phyloP scores from a whole-genome alignment of 2,329 filamentous ascomycete genomes.

The Aspergillus thermomutatus region DNA sequence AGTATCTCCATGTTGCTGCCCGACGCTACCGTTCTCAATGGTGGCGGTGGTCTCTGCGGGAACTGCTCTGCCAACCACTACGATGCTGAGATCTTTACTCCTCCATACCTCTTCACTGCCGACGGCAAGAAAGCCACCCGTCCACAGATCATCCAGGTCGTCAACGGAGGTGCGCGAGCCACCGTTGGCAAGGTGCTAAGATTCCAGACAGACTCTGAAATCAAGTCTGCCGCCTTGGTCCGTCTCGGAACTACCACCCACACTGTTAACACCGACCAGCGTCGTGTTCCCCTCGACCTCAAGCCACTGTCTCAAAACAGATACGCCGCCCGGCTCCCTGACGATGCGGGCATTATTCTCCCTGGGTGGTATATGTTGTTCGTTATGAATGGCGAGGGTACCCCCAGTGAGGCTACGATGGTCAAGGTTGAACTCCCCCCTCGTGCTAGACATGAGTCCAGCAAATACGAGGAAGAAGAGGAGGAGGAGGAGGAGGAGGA shows the following conservation, averaged over 20 bases:
- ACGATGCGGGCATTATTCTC: slow-evolving; percentile 48
- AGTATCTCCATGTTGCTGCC: slow-evolving; percentile 48
- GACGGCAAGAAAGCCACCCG: neutral
- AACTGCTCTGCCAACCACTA: slow-evolving; percentile 49
- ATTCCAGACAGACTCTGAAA: slow-evolving; percentile 4
- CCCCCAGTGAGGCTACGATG: slow-evolving; percentile 47
- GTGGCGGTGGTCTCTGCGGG: slow-evolving; percentile 54
- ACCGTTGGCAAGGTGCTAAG: neutral
- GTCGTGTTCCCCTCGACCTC: slow-evolving; percentile 47
- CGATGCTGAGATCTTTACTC: slow-evolving; percentile 55
- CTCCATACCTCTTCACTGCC: slow-evolving; percentile 51
- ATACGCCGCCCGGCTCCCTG: slow-evolving; percentile 32
- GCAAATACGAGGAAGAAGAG: neutral
- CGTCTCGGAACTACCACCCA: slow-evolving; percentile 52
- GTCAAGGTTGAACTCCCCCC: slow-evolving; percentile 17
- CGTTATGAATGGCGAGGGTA: slow-evolving; percentile 40
- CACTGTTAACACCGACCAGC: slow-evolving; percentile 57
- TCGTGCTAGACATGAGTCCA: neutral
- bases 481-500: neutral
- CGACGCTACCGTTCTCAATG: slow-evolving; percentile 51
- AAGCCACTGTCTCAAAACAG: neutral
- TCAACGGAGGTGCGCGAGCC: neutral
- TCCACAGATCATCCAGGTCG: slow-evolving; percentile 1
- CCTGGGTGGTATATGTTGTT: slow-evolving; percentile 58
- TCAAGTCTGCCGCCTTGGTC: slow-evolving; percentile 40